phyloP scores from a whole-genome alignment of 148 eudicot species.

The Drosera capensis region DNA sequence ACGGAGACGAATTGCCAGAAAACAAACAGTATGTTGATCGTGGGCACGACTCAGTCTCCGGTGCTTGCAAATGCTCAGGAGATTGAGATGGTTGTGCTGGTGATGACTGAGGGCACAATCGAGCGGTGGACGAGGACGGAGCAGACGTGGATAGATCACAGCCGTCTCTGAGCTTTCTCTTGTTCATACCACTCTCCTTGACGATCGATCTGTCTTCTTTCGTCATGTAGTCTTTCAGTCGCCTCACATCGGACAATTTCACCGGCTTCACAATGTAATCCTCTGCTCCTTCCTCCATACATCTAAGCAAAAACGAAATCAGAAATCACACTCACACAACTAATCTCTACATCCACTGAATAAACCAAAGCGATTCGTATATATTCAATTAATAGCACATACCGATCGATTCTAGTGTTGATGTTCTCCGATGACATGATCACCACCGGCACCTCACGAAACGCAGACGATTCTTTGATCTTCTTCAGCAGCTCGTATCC shows the following conservation, averaged over 20 bases:
- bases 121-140: neutral
- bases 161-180: neutral
- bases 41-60: too few relatives aligned
- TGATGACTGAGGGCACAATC: too few relatives aligned
- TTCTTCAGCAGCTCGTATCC: slow-evolving; percentile 73
- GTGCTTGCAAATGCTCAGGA: too few relatives aligned
- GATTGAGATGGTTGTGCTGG: too few relatives aligned
- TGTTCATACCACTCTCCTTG: neutral
- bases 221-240: neutral
- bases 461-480: slow-evolving; percentile 7
- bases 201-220: neutral
- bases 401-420: slow-evolving; percentile 15
- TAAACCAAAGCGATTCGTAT: neutral
- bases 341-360: neutral
- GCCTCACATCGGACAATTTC: neutral
- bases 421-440: slow-evolving; percentile 11
- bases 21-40: too few relatives aligned
- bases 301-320: neutral
- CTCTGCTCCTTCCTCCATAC: slow-evolving; percentile 1
- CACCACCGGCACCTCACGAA: slow-evolving; percentile 9
- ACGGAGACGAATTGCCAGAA: too few relatives aligned
- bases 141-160: neutral
- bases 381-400: neutral
- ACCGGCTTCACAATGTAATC: slow-evolving; percentile 1
- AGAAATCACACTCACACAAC: neutral